Evolutionary conservation across 2,329 filamentous ascomycete genomes (phyloP).

Genomic region (Aaosphaeria arxii): DNA sequence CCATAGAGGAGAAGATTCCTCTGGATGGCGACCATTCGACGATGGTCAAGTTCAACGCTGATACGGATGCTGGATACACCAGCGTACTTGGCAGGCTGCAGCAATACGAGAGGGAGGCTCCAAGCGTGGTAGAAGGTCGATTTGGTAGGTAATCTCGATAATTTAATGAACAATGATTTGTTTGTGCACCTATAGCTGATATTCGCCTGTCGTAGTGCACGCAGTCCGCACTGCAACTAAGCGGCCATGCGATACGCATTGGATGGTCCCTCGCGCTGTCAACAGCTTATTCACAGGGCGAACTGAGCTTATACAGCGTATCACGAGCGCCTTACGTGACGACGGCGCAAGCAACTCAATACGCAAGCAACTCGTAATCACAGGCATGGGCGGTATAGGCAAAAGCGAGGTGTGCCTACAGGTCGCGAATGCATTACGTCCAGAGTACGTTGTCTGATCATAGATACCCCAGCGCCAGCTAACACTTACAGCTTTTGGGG

Average conservation of each 20-base stretch:
- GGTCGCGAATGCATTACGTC: slow-evolving; percentile 16
- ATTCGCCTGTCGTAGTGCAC: too few species aligned
- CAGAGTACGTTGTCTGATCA: slow-evolving; percentile 11
- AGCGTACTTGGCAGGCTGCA: background rate
- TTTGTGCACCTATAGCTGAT: too few species aligned
- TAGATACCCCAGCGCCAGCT: slow-evolving; percentile 1
- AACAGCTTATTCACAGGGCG: slow-evolving; percentile 22
- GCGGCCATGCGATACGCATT: background rate
- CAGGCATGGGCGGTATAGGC: slow-evolving; percentile 25
- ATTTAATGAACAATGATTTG: too few species aligned
- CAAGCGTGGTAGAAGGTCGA: background rate
- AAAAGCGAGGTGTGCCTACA: slow-evolving; percentile 34
- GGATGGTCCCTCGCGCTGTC: slow-evolving; percentile 13
- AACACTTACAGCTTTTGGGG: slow-evolving; percentile 25
- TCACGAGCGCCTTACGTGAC: slow-evolving; percentile 9
- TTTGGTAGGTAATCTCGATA: background rate
- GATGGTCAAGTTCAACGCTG: slow-evolving; percentile 24
- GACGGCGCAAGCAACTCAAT: slow-evolving; percentile 1
- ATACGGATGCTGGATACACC: slow-evolving; percentile 1
- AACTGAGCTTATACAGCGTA: slow-evolving; percentile 8
- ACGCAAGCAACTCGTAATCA: slow-evolving; percentile 24
- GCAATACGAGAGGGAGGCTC: slow-evolving; percentile 1
- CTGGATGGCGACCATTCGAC: slow-evolving; percentile 16
- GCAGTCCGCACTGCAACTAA: too few species aligned
- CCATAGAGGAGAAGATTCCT: slow-evolving; percentile 16